Percentiles rank a stretch among this genome's conserved stretches.
Evolutionary conservation across 805 yeast species (phyloP).

Genomic region (Yamadazyma akitaensis): DNA sequence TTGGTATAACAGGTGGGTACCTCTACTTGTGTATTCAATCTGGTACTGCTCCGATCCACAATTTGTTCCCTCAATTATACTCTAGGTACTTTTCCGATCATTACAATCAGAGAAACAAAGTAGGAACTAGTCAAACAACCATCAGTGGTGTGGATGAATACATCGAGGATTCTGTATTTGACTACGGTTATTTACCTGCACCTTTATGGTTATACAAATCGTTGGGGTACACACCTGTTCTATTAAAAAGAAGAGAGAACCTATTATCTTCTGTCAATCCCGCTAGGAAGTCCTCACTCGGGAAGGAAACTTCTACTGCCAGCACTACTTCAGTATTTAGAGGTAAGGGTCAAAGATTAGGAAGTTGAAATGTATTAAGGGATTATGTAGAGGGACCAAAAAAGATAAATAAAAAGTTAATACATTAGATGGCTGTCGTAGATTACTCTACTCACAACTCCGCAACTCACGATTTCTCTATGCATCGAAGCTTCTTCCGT

Average conservation of each 20-base stretch:
- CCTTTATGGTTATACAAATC: constrained; percentile 42
- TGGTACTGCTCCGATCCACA: constrained; percentile 42
- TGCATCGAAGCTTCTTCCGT: background rate
- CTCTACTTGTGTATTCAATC: constrained; percentile 63
- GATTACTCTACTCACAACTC: too few species aligned
- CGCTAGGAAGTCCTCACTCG: background rate
- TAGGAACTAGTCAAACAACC: constrained; percentile 23
- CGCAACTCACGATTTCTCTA: background rate
- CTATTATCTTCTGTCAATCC: constrained; percentile 18
- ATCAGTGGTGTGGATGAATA: constrained; percentile 12
- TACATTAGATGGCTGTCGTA: background rate
- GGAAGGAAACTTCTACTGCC: background rate
- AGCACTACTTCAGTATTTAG: constrained; percentile 16
- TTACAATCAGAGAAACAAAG: constrained; percentile 22
- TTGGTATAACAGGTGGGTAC: constrained; percentile 58
- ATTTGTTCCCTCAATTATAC: constrained; percentile 33
- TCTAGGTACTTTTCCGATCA: constrained; percentile 5
- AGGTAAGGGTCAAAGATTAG: constrained; percentile 38
- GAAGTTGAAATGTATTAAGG: constrained; percentile 16
- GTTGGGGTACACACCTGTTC: constrained; percentile 26
- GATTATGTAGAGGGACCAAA: background rate
- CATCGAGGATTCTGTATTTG: constrained; percentile 43
- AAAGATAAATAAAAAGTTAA: background rate
- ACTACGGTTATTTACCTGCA: constrained; percentile 53
- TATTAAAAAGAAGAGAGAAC: constrained; percentile 23